Percentiles rank a stretch among this genome's conserved stretches.
phyloP scores from a whole-genome alignment of 2,329 filamentous ascomycete species.

The Samsoniella hepiali region DNA sequence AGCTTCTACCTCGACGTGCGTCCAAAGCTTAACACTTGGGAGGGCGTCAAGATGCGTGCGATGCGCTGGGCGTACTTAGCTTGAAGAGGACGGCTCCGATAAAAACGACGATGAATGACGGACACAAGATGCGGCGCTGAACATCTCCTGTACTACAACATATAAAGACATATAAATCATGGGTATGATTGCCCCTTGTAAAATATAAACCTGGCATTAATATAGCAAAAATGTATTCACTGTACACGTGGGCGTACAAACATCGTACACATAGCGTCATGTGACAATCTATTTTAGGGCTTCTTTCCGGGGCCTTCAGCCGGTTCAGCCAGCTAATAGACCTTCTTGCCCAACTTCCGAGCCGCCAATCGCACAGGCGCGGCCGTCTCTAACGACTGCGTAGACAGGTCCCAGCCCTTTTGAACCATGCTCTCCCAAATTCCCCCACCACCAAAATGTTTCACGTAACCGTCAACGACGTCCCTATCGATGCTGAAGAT shows the following conservation, averaged over 20 bases:
- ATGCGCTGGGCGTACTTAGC: slow-evolving; percentile 49
- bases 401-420: slow-evolving; percentile 35
- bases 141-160: slow-evolving; percentile 16
- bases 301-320: background rate
- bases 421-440: slow-evolving; percentile 30
- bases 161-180: background rate
- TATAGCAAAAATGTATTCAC: slow-evolving; percentile 14
- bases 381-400: slow-evolving; percentile 36
- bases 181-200: slow-evolving; percentile 4
- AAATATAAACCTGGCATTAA: slow-evolving; percentile 3
- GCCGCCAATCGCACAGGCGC: slow-evolving; percentile 33
- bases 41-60: slow-evolving; percentile 65
- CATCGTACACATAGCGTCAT: background rate
- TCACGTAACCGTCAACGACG: slow-evolving; percentile 8
- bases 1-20: slow-evolving; percentile 68
- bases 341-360: slow-evolving; percentile 26
- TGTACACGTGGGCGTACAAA: background rate
- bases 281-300: background rate
- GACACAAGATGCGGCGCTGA: background rate
- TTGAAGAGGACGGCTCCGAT: slow-evolving; percentile 28
- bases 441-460: slow-evolving; percentile 1
- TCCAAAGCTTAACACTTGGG: slow-evolving; percentile 66
- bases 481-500: background rate
- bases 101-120: background rate
- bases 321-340: background rate